Conservation (phyloP, 352 stramenopile species). For the Phytophthora palmivora region DNA sequence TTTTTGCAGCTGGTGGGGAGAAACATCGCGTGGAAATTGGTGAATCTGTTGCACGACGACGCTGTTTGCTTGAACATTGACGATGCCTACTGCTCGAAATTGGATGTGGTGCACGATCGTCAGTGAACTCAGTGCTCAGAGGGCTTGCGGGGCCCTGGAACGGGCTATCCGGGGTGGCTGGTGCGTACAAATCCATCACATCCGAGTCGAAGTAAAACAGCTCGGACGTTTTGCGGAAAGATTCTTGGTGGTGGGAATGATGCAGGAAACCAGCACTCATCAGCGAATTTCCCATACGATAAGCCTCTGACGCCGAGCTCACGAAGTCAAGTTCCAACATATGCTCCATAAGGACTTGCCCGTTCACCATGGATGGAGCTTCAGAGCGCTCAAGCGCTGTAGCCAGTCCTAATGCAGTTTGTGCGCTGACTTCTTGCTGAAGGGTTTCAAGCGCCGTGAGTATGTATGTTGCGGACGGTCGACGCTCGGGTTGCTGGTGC, state of each 20-base stretch:
- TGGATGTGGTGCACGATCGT: conserved; percentile 15
- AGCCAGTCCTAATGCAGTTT: conserved; percentile 47
- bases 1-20: conserved; percentile 34
- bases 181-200: conserved; percentile 38
- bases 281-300: conserved; percentile 63
- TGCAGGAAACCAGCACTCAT: conserved; percentile 77
- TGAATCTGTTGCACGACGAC: conserved; percentile 33
- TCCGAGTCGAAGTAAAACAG: conserved; percentile 61
- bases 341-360: conserved; percentile 61
- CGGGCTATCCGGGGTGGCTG: conserved; percentile 13
- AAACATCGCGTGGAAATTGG: conserved; percentile 33
- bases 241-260: conserved; percentile 51
- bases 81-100: background rate
- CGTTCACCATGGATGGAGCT: conserved; percentile 43
- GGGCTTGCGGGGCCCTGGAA: conserved; percentile 6
- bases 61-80: conserved; percentile 10
- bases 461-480: conserved; percentile 59
- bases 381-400: conserved; percentile 35
- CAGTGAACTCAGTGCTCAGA: conserved; percentile 3
- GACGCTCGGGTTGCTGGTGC: conserved; percentile 54
- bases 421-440: conserved; percentile 51
- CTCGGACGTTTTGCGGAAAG: conserved; percentile 58
- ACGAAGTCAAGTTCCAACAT: conserved; percentile 71
- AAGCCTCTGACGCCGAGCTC: conserved; percentile 51
- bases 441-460: conserved; percentile 56